Evolutionary conservation across 2,329 filamentous ascomycete genomes (phyloP).

Genomic region (Phyllosticta citriasiana): DNA sequence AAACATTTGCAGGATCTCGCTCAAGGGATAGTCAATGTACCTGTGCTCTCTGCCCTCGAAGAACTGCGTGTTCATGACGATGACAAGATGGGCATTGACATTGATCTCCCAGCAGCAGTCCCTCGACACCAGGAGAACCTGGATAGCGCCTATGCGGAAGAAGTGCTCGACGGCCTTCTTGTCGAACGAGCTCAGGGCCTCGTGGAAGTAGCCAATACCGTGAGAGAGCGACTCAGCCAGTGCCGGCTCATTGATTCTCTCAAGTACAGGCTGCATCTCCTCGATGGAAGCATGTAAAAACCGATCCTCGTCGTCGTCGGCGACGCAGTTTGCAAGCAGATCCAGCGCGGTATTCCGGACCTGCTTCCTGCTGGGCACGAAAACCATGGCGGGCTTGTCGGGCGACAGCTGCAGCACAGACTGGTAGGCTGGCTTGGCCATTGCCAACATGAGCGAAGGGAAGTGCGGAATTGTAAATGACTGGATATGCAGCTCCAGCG

Average conservation of each 20-base stretch:
- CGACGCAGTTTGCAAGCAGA: constrained; percentile 73
- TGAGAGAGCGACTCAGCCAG: constrained; percentile 84
- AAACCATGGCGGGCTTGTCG: constrained; percentile 82
- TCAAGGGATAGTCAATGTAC: constrained; percentile 92
- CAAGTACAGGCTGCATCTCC: constrained; percentile 72
- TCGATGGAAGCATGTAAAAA: constrained; percentile 80
- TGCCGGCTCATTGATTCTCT: constrained; percentile 74
- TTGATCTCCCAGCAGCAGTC: constrained; percentile 97
- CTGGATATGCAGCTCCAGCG: constrained; percentile 88
- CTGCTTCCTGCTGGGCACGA: constrained; percentile 90
- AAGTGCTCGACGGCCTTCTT: constrained; percentile 91
- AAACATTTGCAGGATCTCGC: constrained; percentile 95
- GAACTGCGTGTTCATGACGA: constrained; percentile 97
- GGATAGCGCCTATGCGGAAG: constrained; percentile 80
- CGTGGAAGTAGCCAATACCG: constrained; percentile 94
- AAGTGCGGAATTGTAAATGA: constrained; percentile 94
- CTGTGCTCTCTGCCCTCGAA: constrained; percentile 95
- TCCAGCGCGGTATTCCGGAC: constrained; percentile 79
- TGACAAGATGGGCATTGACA: constrained; percentile 75
- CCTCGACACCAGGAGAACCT: constrained; percentile 70
- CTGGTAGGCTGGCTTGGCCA: constrained; percentile 89
- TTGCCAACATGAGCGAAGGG: constrained; percentile 95
- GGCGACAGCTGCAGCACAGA: constrained; percentile 81
- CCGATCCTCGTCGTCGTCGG: constrained; percentile 84
- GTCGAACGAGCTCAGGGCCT: constrained; percentile 79